Percentiles rank a stretch among this genome's conserved stretches.
Conservation (phyloP, 140 eudicot genomes). For the Bidens hawaiensis region DNA sequence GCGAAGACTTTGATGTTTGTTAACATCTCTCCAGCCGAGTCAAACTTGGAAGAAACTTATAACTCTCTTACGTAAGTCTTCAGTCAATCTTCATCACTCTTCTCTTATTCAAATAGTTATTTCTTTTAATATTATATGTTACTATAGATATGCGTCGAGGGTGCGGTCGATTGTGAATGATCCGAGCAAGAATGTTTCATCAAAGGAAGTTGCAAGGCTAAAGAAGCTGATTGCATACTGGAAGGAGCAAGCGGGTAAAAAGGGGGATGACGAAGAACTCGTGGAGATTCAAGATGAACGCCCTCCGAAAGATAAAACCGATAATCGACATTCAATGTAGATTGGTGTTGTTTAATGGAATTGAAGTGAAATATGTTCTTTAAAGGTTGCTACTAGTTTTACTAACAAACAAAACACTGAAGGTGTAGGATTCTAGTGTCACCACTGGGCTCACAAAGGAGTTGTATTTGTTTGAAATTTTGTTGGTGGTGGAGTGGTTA, state of each 20-base stretch:
- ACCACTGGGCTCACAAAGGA: slow-evolving; percentile 15
- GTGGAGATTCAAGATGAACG: slow-evolving; percentile 91
- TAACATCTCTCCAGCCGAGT: slow-evolving; percentile 87
- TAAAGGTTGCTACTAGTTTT: slow-evolving; percentile 24
- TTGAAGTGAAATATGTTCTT: not conserved
- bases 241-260: slow-evolving; percentile 92
- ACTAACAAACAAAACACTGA: slow-evolving; percentile 23
- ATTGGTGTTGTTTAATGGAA: not conserved
- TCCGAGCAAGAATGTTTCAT: slow-evolving; percentile 88
- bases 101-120: not conserved
- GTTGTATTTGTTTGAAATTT: slow-evolving; percentile 9
- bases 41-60: slow-evolving; percentile 88
- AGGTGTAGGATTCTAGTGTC: slow-evolving; percentile 31
- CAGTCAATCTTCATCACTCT: not conserved
- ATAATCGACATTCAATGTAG: slow-evolving; percentile 77
- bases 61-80: slow-evolving; percentile 85
- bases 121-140: not conserved
- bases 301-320: slow-evolving; percentile 43
- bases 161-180: slow-evolving; percentile 93
- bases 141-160: slow-evolving; percentile 80
- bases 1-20: slow-evolving; percentile 97
- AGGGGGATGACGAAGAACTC: slow-evolving; percentile 82
- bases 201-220: slow-evolving; percentile 88
- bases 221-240: slow-evolving; percentile 74
- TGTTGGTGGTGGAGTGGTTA: slow-evolving; percentile 31